Evolutionary conservation across 1,284 basidiomycete species (phyloP), one percentile per base, ranked within the genome.

Genomic region (Xerocomus nothofagi): DNA sequence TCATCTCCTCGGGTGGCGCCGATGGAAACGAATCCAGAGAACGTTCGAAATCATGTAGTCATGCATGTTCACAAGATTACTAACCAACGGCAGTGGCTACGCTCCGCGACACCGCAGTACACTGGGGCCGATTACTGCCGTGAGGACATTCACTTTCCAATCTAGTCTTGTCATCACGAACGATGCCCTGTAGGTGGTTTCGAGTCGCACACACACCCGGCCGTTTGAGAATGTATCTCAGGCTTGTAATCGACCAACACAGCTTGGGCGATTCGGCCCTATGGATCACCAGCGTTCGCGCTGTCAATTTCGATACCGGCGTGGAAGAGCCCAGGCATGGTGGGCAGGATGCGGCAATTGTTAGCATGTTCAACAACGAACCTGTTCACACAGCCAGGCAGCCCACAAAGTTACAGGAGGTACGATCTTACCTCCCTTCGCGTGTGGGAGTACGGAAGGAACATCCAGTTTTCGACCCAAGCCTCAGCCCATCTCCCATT

Each of bases 21-120:
- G 49, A 14, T 45, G 55, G 39, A 39, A 41, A 26, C 24, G 24
- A 26, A 26, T 26, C 7, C 23, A 27, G 11, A 11, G 26, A 27
- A 27, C 26, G 26, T 27, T 27, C 26, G 26, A 27, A 27, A 11
- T 11, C 26, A 27, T 10, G 26, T 26, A 26, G 24, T 26, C 34
- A 24, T n/a, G n/a, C n/a, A n/a, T 33, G 27, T 51, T 50, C 56
- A 59, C 54, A 53, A 47, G 49, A 21, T 44, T 38, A 37, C 31
- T 44, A 38, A 41, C 46, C 38, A 38, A 38, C 23, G 47, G 40
- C 49, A 47, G 38, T 24, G 30, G 31, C 21, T 31, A 24, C 6
- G 23, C 23, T 57, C 57, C 47, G 31, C 51, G 37, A 44, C 32
- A 42, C 38, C 21, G 39, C 54, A 45, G 31, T 38, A 37, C 47